A percentile compares a stretch with the other conserved stretches of the same genome.
Evolutionary conservation across 805 yeast species (phyloP).

Genomic region (Saturnispora dispora): DNA sequence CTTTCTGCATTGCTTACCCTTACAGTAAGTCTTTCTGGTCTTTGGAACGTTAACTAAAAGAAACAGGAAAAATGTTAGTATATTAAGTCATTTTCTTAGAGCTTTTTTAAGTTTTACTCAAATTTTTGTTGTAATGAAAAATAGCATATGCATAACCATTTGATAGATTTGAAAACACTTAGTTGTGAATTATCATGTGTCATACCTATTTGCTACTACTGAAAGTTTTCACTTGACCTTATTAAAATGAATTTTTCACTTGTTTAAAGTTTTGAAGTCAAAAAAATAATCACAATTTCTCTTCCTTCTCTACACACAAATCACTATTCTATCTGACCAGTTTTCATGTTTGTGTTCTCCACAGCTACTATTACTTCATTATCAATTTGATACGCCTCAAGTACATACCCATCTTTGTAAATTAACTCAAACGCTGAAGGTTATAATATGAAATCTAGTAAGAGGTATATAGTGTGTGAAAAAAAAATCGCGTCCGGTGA

Average conservation of each 20-base stretch:
- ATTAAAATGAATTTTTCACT: too few relatives aligned
- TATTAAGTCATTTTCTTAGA: not conserved
- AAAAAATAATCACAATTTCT: not conserved
- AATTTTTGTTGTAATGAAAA: too few relatives aligned
- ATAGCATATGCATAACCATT: too few relatives aligned
- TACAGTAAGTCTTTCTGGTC: constrained; percentile 99
- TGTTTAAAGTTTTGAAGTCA: too few relatives aligned
- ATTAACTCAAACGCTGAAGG: not conserved
- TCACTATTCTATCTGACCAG: not conserved
- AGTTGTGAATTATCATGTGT: too few relatives aligned
- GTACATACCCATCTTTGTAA: constrained; percentile 7
- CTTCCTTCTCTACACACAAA: not conserved
- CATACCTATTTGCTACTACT: too few relatives aligned
- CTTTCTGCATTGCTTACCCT: constrained; percentile 97
- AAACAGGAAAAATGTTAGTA: constrained; percentile 10
- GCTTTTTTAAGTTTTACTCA: too few relatives aligned
- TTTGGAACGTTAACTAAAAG: constrained; percentile 98
- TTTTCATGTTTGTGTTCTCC: not conserved
- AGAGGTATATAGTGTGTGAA: not conserved
- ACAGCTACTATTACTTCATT: not conserved
- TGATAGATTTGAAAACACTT: too few relatives aligned
- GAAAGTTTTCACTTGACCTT: too few relatives aligned
- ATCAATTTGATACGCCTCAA: not conserved
- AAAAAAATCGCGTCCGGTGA: not conserved
- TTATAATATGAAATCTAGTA: not conserved